Conservation (phyloP, 164 flowering plant species). For the Stephania cephalantha region DNA sequence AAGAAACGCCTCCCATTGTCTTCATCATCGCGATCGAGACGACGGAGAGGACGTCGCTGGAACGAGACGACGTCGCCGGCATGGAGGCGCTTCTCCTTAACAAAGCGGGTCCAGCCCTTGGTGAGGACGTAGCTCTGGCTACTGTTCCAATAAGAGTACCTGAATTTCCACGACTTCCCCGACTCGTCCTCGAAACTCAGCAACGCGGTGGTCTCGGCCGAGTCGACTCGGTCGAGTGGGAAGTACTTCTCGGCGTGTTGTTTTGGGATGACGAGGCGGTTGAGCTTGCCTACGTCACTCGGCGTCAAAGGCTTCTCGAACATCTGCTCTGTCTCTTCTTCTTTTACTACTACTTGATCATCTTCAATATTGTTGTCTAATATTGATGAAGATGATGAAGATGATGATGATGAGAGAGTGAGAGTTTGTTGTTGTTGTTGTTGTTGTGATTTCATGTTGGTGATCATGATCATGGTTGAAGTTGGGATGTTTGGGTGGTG, state of each 20-base stretch:
- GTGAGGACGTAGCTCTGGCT: conserved; percentile 95
- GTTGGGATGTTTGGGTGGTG: not conserved
- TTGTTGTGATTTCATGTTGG: conserved; percentile 4
- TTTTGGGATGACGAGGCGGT: conserved; percentile 92
- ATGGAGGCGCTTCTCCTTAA: conserved; percentile 79
- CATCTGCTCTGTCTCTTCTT: conserved; percentile 31
- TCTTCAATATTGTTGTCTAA: no score
- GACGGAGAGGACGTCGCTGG: conserved; percentile 26
- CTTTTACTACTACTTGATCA: conserved; percentile 2
- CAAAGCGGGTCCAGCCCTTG: conserved; percentile 92
- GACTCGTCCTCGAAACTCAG: conserved; percentile 78
- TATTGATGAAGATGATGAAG: no score
- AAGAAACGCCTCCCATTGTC: conserved; percentile 30
- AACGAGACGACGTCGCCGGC: conserved; percentile 81
- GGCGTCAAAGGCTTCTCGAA: conserved; percentile 92
- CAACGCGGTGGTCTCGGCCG: conserved; percentile 41
- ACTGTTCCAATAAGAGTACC: conserved; percentile 93
- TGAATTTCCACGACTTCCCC: conserved; percentile 69
- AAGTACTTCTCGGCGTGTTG: conserved; percentile 91
- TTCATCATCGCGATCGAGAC: not conserved
- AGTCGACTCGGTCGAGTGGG: conserved; percentile 39
- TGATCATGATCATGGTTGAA: no score
- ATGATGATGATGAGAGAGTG: no score
- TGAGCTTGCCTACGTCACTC: conserved; percentile 92
- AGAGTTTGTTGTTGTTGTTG: not conserved